Evolutionary conservation across 1,139 yeast species (phyloP), one percentile per base, ranked within the genome.

Genomic region (Meyerozyma guilliermondii): DNA sequence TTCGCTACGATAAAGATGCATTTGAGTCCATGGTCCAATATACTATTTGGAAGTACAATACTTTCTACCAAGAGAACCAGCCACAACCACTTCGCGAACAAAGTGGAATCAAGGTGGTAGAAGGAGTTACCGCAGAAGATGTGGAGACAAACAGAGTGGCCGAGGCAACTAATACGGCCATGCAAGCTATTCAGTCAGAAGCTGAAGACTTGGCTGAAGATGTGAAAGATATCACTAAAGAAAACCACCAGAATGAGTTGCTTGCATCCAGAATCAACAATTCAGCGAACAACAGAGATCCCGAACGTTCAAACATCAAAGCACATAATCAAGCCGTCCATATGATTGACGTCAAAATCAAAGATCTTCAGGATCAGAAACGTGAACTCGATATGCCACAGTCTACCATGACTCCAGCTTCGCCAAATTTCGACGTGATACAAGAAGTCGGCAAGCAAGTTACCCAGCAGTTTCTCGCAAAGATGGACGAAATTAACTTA

Each of bases 1-100:
- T 75, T 45, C 73, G 91, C 45, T 59, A 68, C 40, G 82, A 80
- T 28, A 60, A 59, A 39, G 46, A 53, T 8, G 78, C 95, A 0
- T 85, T 83, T 53, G 73, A 78, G 44, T 81, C 81, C 33, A 62
- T 87, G 52, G 78, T 84, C 3, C 76, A 75, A 39, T 87, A 81
- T 59, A 81, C 78, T 50, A 74, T 83, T 9, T 69, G 74, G 67
- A 72, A 71, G 47, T 57, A 64, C 51, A 62, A 54, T 23, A 60
- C 61, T 5, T 45, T 54, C 13, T 43, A 40, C 22, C 41, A 41
- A 11, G 46, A 17, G 36, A 23, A 33, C 16, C n/a, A 3, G 24
- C 45, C 38, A 35, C 27, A n/a, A 35, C 40, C 39, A 20, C 38
- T 40, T 40, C 38, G 42, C 22, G 41, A 44, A 22, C 41, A 43